Evolutionary conservation across 306 rosid genomes (phyloP).

Genomic region (Fragaria iinumae): DNA sequence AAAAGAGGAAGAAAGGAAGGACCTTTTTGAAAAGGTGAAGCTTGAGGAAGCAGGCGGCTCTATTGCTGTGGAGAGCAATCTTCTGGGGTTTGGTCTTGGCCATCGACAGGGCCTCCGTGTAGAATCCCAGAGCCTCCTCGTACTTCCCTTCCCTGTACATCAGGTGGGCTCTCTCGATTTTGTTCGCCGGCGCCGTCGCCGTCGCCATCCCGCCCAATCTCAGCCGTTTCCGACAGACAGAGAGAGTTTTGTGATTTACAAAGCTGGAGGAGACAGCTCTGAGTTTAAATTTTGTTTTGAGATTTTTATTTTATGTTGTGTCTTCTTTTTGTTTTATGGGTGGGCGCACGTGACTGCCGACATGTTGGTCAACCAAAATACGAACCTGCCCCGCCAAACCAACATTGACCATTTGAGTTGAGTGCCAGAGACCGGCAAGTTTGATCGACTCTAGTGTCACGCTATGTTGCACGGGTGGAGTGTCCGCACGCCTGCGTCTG

Average conservation of each 20-base stretch:
- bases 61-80: slow-evolving; percentile 78
- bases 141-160: slow-evolving; percentile 83
- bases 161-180: slow-evolving; percentile 84
- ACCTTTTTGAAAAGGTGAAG: slow-evolving; percentile 88
- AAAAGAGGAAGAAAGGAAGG: not conserved
- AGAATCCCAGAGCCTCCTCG: slow-evolving; percentile 72
- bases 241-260: slow-evolving; percentile 6
- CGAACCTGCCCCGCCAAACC: not conserved
- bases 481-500: too few species aligned
- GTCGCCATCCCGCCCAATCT: slow-evolving; percentile 15
- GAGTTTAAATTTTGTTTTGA: not conserved
- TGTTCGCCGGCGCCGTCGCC: slow-evolving; percentile 60
- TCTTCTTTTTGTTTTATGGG: not conserved
- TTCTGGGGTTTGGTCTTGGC: slow-evolving; percentile 72
- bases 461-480: too few species aligned
- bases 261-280: not conserved
- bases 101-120: slow-evolving; percentile 73
- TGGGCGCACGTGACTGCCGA: slow-evolving; percentile 6
- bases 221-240: not conserved
- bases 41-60: slow-evolving; percentile 90
- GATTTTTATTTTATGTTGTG: not conserved
- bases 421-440: too few species aligned
- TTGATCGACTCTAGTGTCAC: too few species aligned
- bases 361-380: not conserved
- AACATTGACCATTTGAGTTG: too few species aligned